Base-by-base conservation (phyloP, 495 filamentous ascomycete genomes). In the Daldinia loculata region DNA sequence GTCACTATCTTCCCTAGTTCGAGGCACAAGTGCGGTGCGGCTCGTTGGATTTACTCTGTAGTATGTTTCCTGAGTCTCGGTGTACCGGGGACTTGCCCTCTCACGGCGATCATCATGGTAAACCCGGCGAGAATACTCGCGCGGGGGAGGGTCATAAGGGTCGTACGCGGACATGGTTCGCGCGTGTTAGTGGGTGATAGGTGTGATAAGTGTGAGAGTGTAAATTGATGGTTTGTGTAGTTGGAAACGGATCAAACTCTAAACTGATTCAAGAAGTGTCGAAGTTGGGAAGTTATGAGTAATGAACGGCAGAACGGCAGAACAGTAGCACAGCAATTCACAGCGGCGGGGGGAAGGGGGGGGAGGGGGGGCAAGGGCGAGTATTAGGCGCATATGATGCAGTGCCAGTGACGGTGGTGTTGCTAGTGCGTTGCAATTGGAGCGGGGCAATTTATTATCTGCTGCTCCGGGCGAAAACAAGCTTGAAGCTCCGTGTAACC, bases 1-100 rank as follows among this genome's bases (percentile, higher is more conserved):
- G 62, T 90, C 89, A 69, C 84, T 84, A 66, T 89, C 86, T 64
- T 84, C 81, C 56, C 86, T 84, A 19, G 80, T 75, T 19, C 85
- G 84, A 56, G 84, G 84, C 27, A 91, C 81, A 43, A 89, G 72
- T 53, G 87, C 87, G 66, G 76, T 81, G 24, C 74, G 70, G 30
- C 63, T 75, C 29, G 78, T 80, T 24, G 75, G 79, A 45, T 78
- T 70, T 48, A 80, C 76, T 59, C 79, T 80, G 34, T 83, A 76
- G 61, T 85, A 84, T n/a, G 76, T 82, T 66, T 85, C 84, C 73
- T 83, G 79, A 48, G 82, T 77, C 32, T 84, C 84, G 61, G 79
- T 76, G 72, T 82, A 82, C 64, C 85, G 82, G 56, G 84, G 80
- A 63, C 81, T 81, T 38, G 74, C 74, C 53, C 80, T 78, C 17